Evolutionary conservation across 805 yeast genomes (phyloP).

Genomic region (Scheffersomyces lignosus): DNA sequence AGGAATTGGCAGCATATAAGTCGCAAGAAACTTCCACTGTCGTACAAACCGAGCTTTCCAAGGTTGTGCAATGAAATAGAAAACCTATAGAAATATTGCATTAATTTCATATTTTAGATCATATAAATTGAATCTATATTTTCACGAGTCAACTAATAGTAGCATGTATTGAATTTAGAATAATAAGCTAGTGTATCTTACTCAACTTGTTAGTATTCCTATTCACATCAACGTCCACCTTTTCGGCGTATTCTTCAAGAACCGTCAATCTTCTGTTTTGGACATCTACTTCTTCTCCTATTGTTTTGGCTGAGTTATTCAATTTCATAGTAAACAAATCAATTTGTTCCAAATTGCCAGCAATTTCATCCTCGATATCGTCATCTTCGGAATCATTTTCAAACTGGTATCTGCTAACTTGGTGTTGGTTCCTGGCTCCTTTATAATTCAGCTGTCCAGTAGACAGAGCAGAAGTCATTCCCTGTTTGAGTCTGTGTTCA

Average conservation of each 20-base stretch:
- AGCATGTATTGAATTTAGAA: too few species aligned
- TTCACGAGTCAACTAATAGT: too few species aligned
- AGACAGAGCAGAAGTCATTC: conserved; percentile 44
- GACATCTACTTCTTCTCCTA: conserved; percentile 73
- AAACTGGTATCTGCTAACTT: conserved; percentile 71
- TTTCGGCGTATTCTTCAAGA: conserved; percentile 82
- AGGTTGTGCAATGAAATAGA: conserved; percentile 3
- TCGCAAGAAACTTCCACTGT: conserved; percentile 18
- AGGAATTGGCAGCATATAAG: conserved; percentile 14
- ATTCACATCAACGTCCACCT: conserved; percentile 79
- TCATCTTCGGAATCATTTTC: conserved; percentile 94
- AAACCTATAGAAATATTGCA: too few species aligned
- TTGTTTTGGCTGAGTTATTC: conserved; percentile 67
- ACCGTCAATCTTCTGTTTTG: conserved; percentile 74
- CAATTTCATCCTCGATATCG: conserved; percentile 85
- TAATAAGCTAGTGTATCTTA: too few species aligned
- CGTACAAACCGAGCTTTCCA: conserved; percentile 13
- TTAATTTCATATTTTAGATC: too few species aligned
- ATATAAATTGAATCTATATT: too few species aligned
- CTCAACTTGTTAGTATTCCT: conserved; percentile 69
- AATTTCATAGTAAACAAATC: conserved; percentile 66
- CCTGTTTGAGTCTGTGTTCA: conserved; percentile 67
- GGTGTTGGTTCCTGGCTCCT: conserved; percentile 52
- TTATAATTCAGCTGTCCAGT: conserved; percentile 48
- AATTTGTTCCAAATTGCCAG: conserved; percentile 78